These are phyloP conservation scores for Truncatella angustata DNA, from an alignment of 2,329 filamentous ascomycete genomes.

Conservation along the genomic window DNA sequence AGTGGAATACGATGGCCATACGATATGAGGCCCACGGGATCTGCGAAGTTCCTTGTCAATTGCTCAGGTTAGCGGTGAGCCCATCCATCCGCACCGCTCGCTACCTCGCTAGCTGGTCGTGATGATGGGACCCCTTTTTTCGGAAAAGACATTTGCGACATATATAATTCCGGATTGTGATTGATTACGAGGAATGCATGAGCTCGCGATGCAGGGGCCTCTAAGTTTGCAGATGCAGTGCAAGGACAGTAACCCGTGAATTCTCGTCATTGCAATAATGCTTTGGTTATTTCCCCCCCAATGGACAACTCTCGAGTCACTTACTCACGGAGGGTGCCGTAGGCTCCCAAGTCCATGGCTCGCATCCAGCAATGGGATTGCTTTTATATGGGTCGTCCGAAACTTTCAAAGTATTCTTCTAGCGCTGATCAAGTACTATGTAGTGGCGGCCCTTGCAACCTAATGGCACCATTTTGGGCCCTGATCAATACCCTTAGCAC, in stretches of 20 bases:
- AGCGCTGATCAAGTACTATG: neutral
- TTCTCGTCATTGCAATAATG: no score
- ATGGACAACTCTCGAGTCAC: no score
- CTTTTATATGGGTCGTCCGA: neutral
- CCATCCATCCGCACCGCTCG: neutral
- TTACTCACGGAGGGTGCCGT: neutral
- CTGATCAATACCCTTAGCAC: neutral
- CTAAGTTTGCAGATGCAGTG: no score
- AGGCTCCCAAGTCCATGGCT: constrained; percentile 3
- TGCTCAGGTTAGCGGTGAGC: constrained; percentile 6
- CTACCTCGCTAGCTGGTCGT: neutral
- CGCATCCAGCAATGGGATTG: neutral
- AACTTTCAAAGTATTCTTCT: neutral
- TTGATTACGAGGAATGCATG: neutral
- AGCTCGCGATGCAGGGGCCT: no score
- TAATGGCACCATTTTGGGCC: constrained; percentile 5
- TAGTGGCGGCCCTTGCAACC: neutral
- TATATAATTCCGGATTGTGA: neutral
- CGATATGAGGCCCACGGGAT: constrained; percentile 4
- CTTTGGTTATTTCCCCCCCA: no score
- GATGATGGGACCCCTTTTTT: constrained; percentile 4
- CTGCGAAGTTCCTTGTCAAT: neutral
- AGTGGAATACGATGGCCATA: constrained; percentile 6
- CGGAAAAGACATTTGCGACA: neutral
- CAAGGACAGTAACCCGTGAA: no score